Evolutionary conservation across 2,329 filamentous ascomycete genomes (phyloP).

Genomic region (Falciphora oryzae): DNA sequence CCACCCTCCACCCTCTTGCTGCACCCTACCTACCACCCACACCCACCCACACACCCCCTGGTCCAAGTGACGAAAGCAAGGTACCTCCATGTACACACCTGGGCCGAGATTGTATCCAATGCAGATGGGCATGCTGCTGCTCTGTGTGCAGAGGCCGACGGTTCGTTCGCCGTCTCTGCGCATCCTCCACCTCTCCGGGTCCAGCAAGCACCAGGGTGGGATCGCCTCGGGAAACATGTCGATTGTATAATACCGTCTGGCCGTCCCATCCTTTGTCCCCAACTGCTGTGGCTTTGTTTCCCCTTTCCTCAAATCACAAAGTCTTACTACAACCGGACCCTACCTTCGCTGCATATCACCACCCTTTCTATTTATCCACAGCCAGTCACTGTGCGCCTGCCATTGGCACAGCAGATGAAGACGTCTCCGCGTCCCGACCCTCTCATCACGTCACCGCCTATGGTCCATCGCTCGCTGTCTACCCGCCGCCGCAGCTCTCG

Average conservation of each 20-base stretch:
- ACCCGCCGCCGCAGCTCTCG: constrained; percentile 2
- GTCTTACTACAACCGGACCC: constrained; percentile 27
- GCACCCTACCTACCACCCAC: too few relatives aligned
- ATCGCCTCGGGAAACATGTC: constrained; percentile 9
- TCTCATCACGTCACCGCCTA: constrained; percentile 8
- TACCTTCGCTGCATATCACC: constrained; percentile 34
- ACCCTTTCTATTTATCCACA: constrained; percentile 33
- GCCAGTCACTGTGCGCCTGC: constrained; percentile 20
- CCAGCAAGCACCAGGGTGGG: constrained; percentile 1
- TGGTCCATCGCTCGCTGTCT: constrained; percentile 1
- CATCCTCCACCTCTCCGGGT: constrained; percentile 2
- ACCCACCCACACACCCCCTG: not conserved
- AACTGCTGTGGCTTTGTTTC: constrained; percentile 4
- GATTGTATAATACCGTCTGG: constrained; percentile 9
- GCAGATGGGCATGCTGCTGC: constrained; percentile 2
- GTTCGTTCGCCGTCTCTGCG: constrained; percentile 5
- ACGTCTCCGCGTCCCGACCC: not conserved
- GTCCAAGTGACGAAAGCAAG: constrained; percentile 6
- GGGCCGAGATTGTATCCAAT: constrained; percentile 5
- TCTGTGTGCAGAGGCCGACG: not conserved
- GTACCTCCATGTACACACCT: constrained; percentile 7
- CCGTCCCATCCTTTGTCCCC: constrained; percentile 9
- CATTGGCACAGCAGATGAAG: not conserved
- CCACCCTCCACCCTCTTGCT: constrained; percentile 2
- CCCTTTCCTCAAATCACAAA: constrained; percentile 23